phyloP scores from a whole-genome alignment of 1,284 basidiomycete species.

The Ganoderma lucidum region DNA sequence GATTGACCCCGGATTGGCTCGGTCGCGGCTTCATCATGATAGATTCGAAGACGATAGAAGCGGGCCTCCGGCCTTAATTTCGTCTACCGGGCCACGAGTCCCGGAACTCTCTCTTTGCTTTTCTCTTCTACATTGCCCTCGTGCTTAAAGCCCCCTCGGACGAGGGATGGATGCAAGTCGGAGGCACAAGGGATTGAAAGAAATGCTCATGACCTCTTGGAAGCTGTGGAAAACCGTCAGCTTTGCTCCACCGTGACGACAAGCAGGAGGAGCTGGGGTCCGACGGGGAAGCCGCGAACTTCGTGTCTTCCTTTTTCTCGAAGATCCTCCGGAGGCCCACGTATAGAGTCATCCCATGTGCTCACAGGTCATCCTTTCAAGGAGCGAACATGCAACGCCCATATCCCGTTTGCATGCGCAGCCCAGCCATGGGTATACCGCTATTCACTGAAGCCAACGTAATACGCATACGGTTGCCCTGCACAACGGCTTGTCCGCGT shows the following conservation, averaged over 20 bases:
- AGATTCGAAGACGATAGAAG: slow-evolving; percentile 21
- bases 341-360: neutral
- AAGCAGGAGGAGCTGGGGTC: neutral
- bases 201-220: neutral
- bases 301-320: slow-evolving; percentile 19
- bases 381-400: slow-evolving; percentile 1
- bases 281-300: slow-evolving; percentile 14
- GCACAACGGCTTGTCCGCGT: neutral
- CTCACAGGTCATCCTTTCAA: neutral
- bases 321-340: slow-evolving; percentile 12
- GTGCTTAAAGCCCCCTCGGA: neutral
- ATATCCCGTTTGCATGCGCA: neutral
- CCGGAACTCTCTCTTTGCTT: neutral
- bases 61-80: slow-evolving; percentile 12
- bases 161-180: neutral
- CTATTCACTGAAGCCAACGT: neutral
- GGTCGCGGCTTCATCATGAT: slow-evolving; percentile 15
- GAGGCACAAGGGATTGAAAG: neutral
- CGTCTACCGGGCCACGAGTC: slow-evolving; percentile 13
- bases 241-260: neutral
- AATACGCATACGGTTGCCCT: neutral
- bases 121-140: neutral
- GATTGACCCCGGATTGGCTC: slow-evolving; percentile 29
- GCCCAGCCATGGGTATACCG: neutral
- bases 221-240: neutral